Percentiles rank a stretch among this genome's conserved stretches.
Conservation (phyloP, 148 eudicot genomes). For the Diospyros kaki region DNA sequence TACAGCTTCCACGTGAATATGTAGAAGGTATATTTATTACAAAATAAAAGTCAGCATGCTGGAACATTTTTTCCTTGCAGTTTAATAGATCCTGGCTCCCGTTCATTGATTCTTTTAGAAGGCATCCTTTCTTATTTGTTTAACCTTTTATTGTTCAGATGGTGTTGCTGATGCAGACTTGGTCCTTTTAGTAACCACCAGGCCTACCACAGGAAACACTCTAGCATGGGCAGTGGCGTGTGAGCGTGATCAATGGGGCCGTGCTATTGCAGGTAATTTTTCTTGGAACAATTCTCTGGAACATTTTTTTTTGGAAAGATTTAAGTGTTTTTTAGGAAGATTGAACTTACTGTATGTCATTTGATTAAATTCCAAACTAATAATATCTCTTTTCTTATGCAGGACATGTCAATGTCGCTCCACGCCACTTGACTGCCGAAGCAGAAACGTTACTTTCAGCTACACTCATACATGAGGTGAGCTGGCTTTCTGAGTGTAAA, state of each 20-base stretch:
- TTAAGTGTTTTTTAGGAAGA: background rate
- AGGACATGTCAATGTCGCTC: slow-evolving; percentile 99
- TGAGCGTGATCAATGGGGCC: slow-evolving; percentile 99
- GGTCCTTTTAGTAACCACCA: slow-evolving; percentile 93
- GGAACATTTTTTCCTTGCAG: slow-evolving; percentile 7
- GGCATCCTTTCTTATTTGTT: slow-evolving; percentile 1
- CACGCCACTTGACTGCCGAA: slow-evolving; percentile 97
- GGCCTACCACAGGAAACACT: slow-evolving; percentile 96
- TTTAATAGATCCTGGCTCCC: background rate
- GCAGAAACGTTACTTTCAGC: slow-evolving; percentile 95
- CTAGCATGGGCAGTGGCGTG: slow-evolving; percentile 99
- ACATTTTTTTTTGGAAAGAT: background rate
- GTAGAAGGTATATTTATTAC: slow-evolving; percentile 65
- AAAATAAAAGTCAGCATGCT: background rate
- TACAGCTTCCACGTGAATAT: slow-evolving; percentile 89
- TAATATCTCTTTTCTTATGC: slow-evolving; percentile 14
- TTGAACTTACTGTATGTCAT: background rate
- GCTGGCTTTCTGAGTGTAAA: slow-evolving; percentile 6
- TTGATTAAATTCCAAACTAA: background rate
- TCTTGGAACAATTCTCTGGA: background rate
- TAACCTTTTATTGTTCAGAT: slow-evolving; percentile 40
- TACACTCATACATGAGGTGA: slow-evolving; percentile 93
- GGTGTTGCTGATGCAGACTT: slow-evolving; percentile 90
- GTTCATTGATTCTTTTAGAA: background rate
- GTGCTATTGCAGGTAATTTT: slow-evolving; percentile 88